These are phyloP conservation scores for Salix suchowensis DNA, from an alignment of 345 rosid species.

Conservation along the genomic window DNA sequence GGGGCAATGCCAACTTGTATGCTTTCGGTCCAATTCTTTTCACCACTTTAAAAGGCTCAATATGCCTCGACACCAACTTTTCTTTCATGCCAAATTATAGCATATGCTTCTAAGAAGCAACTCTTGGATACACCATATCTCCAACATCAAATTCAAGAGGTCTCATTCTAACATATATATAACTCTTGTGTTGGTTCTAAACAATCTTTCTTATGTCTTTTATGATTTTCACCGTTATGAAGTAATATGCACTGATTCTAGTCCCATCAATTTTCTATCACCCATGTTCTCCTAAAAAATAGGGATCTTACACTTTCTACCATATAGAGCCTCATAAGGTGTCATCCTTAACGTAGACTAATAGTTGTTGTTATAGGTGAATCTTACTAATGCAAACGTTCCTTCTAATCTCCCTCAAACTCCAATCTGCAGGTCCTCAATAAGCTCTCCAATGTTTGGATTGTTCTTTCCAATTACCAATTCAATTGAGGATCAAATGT, in stretches of 20 bases:
- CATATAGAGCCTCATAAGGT: not conserved
- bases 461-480: too few species aligned
- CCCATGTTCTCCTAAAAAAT: not conserved
- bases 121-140: not conserved
- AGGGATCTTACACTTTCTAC: not conserved
- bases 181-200: not conserved
- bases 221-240: not conserved
- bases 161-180: not conserved
- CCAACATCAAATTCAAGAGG: not conserved
- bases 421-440: too few species aligned
- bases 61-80: too few species aligned
- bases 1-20: too few species aligned
- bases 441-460: too few species aligned
- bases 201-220: too few species aligned
- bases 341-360: not conserved
- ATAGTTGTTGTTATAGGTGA: not conserved
- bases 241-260: not conserved
- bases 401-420: not conserved
- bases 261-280: not conserved
- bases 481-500: too few species aligned
- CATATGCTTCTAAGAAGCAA: not conserved
- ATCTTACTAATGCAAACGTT: not conserved
- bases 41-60: too few species aligned
- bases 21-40: too few species aligned
- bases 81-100: too few species aligned